Evolutionary conservation across 1,284 basidiomycete species (phyloP).

Genomic region (Xerocomus minutiporus): DNA sequence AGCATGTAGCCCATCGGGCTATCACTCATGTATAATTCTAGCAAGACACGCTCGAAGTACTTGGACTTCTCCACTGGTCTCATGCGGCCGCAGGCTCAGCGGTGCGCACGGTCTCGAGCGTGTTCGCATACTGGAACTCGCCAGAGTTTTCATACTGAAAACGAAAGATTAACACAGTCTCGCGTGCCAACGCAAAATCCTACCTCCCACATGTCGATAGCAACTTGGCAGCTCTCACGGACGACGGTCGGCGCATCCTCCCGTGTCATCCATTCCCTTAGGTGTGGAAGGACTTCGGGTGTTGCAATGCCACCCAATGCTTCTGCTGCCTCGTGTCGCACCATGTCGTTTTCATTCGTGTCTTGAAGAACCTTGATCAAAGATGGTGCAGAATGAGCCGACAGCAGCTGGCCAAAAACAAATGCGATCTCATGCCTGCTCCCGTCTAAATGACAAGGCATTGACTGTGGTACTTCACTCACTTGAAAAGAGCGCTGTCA

Average conservation of each 20-base stretch:
- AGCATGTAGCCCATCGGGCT: no score
- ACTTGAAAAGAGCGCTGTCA: conserved; percentile 89
- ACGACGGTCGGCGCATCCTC: conserved; percentile 86
- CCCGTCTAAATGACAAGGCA: background rate
- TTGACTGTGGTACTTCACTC: conserved; percentile 22
- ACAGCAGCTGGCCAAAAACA: conserved; percentile 95
- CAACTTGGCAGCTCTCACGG: conserved; percentile 93
- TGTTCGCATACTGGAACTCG: conserved; percentile 83
- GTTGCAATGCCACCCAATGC: conserved; percentile 95
- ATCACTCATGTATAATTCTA: background rate
- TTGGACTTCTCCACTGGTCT: conserved; percentile 1
- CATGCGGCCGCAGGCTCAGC: conserved; percentile 15
- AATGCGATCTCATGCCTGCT: conserved; percentile 93
- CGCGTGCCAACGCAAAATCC: conserved; percentile 18
- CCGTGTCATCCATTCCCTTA: conserved; percentile 81
- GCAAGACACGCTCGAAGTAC: background rate
- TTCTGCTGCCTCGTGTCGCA: conserved; percentile 97
- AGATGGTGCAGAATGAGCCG: conserved; percentile 83
- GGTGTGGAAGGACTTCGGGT: conserved; percentile 81
- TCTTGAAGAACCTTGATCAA: conserved; percentile 78
- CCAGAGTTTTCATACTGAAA: conserved; percentile 82
- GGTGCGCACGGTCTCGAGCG: conserved; percentile 32
- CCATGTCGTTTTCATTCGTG: conserved; percentile 87
- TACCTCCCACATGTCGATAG: conserved; percentile 96
- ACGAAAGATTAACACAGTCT: conserved; percentile 2